Percentiles rank a stretch among this genome's conserved stretches.
Evolutionary conservation across 2,329 filamentous ascomycete species (phyloP).

Genomic region (Nemania serpens): DNA sequence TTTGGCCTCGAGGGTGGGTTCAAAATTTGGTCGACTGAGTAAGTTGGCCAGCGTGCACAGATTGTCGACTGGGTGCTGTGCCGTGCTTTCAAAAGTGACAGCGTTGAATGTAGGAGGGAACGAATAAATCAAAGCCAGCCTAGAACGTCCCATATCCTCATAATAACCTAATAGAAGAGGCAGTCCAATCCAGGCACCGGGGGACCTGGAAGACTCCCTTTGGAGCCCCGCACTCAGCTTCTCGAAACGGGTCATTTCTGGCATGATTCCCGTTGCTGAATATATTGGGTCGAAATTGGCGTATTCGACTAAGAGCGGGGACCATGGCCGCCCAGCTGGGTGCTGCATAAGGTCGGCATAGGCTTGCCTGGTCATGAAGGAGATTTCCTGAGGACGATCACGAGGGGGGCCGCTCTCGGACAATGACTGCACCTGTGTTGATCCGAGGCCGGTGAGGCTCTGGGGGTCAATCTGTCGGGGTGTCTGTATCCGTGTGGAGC

Average conservation of each 20-base stretch:
- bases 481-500: conserved; percentile 64
- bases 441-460: conserved; percentile 54
- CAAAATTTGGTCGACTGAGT: conserved; percentile 55
- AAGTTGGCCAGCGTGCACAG: conserved; percentile 61
- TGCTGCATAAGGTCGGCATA: conserved; percentile 54
- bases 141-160: conserved; percentile 71
- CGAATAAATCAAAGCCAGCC: conserved; percentile 76
- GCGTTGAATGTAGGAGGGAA: conserved; percentile 69
- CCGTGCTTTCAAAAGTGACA: conserved; percentile 57
- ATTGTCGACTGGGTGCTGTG: conserved; percentile 55
- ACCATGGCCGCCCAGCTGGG: conserved; percentile 51
- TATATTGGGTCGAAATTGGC: conserved; percentile 67
- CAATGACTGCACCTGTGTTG: conserved; percentile 47
- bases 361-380: conserved; percentile 57
- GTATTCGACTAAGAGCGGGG: conserved; percentile 72
- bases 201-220: conserved; percentile 56
- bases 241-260: conserved; percentile 67
- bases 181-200: conserved; percentile 63
- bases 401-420: conserved; percentile 41
- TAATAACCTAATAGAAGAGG: conserved; percentile 71
- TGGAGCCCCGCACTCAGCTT: conserved; percentile 64
- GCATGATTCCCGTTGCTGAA: conserved; percentile 65
- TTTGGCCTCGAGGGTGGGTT: conserved; percentile 74
- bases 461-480: conserved; percentile 63
- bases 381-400: conserved; percentile 51